Conservation (phyloP, 305 asterid species). For the Fraxinus greggii region DNA sequence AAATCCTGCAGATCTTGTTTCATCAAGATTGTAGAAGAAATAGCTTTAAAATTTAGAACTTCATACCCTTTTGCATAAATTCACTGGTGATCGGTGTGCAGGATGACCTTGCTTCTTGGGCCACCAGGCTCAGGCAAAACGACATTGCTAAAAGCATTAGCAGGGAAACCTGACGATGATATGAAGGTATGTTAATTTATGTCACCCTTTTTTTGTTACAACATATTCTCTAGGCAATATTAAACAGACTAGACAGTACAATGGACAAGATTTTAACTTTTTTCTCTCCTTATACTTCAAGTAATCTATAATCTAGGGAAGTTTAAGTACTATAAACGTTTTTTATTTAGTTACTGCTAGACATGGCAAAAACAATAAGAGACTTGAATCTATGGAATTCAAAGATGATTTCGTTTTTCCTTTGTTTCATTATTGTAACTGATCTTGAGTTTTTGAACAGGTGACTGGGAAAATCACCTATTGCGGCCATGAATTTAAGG, state of each 20-base stretch:
- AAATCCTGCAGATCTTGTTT: not conserved
- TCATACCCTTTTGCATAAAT: not conserved
- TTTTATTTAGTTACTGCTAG: not conserved
- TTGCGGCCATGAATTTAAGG: constrained; percentile 51
- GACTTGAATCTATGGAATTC: not conserved
- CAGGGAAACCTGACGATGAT: constrained; percentile 67
- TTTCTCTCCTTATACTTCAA: not conserved
- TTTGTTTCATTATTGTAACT: not conserved
- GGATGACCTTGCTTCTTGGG: constrained; percentile 83
- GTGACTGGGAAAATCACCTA: constrained; percentile 58
- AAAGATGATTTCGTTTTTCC: not conserved
- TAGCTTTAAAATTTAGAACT: not conserved
- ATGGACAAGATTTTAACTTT: not conserved
- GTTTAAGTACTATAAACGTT: not conserved
- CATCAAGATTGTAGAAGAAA: not conserved
- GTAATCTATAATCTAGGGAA: not conserved
- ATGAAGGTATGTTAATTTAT: constrained; percentile 42
- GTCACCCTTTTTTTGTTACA: not conserved
- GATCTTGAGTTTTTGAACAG: constrained; percentile 29
- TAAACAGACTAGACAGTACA: not conserved
- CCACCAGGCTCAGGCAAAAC: constrained; percentile 95
- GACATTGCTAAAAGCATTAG: constrained; percentile 62
- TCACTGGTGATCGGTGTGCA: constrained; percentile 22
- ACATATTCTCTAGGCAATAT: not conserved
- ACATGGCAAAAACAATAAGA: not conserved